Percentiles rank a stretch among this genome's conserved stretches.
Evolutionary conservation across 176 grass and related monocot species (phyloP).

Genomic region (Cenchrus americanus): DNA sequence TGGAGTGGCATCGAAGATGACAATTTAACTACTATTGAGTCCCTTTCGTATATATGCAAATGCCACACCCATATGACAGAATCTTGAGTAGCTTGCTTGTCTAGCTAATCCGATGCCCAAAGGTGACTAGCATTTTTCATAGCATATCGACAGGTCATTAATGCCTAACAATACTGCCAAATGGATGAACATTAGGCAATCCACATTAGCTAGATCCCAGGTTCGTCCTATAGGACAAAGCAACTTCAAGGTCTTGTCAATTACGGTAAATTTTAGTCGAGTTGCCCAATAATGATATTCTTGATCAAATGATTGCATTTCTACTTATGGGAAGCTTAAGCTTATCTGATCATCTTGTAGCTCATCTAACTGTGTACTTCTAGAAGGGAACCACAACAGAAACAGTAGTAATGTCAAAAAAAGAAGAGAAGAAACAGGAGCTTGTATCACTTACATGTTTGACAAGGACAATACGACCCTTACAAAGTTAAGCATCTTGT

Average conservation of each 20-base stretch:
- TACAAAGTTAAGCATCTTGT: background rate
- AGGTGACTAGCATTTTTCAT: slow-evolving; percentile 24
- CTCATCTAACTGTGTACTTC: slow-evolving; percentile 9
- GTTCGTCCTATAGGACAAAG: slow-evolving; percentile 44
- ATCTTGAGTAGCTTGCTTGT: slow-evolving; percentile 31
- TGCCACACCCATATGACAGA: slow-evolving; percentile 35
- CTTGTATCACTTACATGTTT: background rate
- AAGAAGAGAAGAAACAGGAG: background rate
- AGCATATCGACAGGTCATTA: slow-evolving; percentile 23
- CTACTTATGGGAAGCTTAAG: slow-evolving; percentile 30
- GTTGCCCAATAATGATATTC: slow-evolving; percentile 15
- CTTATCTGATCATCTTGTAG: slow-evolving; percentile 5
- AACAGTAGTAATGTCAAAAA: background rate
- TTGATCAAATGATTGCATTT: slow-evolving; percentile 40
- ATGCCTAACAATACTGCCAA: slow-evolving; percentile 27
- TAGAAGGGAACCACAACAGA: background rate
- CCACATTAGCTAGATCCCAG: slow-evolving; percentile 39
- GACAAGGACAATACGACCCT: background rate
- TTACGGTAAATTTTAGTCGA: slow-evolving; percentile 24
- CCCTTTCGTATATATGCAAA: slow-evolving; percentile 55
- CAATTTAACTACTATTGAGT: slow-evolving; percentile 32
- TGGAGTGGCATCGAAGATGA: slow-evolving; percentile 2
- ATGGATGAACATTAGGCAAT: slow-evolving; percentile 28
- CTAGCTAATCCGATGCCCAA: slow-evolving; percentile 36
- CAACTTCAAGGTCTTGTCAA: background rate